These are phyloP conservation scores for Cercospora sp. DNA, from an alignment of 2,329 filamentous ascomycete genomes.

Conservation along the genomic window DNA sequence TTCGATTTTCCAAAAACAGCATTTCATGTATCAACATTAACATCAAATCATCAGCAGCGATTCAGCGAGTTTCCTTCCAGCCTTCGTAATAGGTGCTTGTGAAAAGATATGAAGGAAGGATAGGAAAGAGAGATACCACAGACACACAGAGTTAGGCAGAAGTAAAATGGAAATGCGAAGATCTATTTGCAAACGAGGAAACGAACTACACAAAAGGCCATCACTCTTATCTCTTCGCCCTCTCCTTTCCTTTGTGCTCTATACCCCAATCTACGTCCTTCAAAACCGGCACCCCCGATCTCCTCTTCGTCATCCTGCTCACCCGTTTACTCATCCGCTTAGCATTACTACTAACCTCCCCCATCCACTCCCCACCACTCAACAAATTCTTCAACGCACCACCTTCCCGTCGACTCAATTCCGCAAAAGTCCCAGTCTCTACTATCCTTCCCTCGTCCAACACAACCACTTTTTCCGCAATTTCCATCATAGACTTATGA, in stretches of 20 bases:
- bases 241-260: neutral
- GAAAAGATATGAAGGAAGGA: neutral
- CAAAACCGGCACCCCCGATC: conserved; percentile 12
- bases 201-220: no score
- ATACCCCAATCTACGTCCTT: conserved; percentile 18
- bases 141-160: neutral
- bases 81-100: neutral
- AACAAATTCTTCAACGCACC: conserved; percentile 40
- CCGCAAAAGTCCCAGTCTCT: conserved; percentile 66
- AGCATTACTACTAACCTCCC: conserved; percentile 8
- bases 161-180: neutral
- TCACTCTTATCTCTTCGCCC: neutral
- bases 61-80: neutral
- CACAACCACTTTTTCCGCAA: conserved; percentile 72
- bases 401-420: conserved; percentile 52
- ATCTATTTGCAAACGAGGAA: neutral
- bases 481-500: conserved; percentile 78
- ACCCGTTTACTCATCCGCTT: conserved; percentile 8
- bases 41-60: neutral
- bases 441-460: conserved; percentile 66
- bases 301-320: conserved; percentile 10
- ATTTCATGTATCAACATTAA: neutral
- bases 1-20: neutral
- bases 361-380: conserved; percentile 41
- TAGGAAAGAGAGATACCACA: neutral